These are phyloP conservation scores for Tylopilus sp. DNA, from an alignment of 768 basidiomycete genomes.

Conservation along the genomic window DNA sequence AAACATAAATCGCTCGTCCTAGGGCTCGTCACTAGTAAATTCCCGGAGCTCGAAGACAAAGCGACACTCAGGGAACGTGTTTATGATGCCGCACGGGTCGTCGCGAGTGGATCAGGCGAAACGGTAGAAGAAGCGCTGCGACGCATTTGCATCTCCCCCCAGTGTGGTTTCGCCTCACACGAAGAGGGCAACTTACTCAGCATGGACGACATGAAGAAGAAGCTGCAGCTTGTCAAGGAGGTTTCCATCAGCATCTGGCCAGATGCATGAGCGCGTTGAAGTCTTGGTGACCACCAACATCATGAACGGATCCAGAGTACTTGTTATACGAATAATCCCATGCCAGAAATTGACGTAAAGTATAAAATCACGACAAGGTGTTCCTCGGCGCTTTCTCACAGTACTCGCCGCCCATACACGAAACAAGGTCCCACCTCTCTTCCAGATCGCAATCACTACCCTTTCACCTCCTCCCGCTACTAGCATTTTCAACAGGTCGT, in stretches of 20 bases:
- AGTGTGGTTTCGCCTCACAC: slow-evolving; percentile 51
- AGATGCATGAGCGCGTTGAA: slow-evolving; percentile 17
- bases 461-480: no score
- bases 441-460: no score
- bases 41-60: slow-evolving; percentile 41
- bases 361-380: no score
- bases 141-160: slow-evolving; percentile 44
- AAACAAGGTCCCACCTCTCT: no score
- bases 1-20: slow-evolving; percentile 40
- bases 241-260: slow-evolving; percentile 37
- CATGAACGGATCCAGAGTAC: no score
- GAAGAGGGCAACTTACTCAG: slow-evolving; percentile 43
- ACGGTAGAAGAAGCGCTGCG: slow-evolving; percentile 36
- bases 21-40: slow-evolving; percentile 44
- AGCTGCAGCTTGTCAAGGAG: slow-evolving; percentile 31
- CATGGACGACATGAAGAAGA: slow-evolving; percentile 33
- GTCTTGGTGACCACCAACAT: no score
- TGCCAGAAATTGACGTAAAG: no score
- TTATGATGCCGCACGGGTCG: slow-evolving; percentile 39
- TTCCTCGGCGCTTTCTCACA: no score
- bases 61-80: slow-evolving; percentile 38
- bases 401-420: no score
- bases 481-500: no score
- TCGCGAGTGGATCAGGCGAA: slow-evolving; percentile 38
- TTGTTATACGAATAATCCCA: no score